Evolutionary conservation across 495 filamentous ascomycete species (phyloP).

Genomic region (Tirmania nivea): DNA sequence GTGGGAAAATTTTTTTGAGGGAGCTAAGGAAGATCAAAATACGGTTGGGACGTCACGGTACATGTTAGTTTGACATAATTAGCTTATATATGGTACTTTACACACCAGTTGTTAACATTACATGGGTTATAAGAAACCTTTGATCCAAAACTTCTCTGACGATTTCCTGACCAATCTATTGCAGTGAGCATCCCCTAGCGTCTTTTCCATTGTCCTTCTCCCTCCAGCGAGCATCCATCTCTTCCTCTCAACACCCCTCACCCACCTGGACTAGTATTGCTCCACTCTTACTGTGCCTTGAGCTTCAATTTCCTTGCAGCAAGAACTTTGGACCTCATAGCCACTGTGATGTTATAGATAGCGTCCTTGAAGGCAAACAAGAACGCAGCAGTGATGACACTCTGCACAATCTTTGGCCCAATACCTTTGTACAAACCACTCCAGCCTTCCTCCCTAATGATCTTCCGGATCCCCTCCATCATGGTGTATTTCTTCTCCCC

Average conservation of each 20-base stretch:
- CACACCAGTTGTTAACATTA: too few relatives aligned
- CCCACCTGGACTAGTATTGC: not conserved
- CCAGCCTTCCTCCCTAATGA: conserved; percentile 74
- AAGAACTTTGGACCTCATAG: conserved; percentile 26
- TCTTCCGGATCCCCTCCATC: conserved; percentile 47
- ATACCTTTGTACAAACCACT: conserved; percentile 90
- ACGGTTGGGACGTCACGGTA: too few relatives aligned
- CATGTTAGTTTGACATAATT: too few relatives aligned
- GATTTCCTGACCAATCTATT: too few relatives aligned
- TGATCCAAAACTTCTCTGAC: too few relatives aligned
- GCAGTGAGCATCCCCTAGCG: not conserved
- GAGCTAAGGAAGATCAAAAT: too few relatives aligned
- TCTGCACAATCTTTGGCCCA: conserved; percentile 86
- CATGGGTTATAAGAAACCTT: too few relatives aligned
- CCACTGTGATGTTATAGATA: conserved; percentile 40
- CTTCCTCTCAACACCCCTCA: not conserved
- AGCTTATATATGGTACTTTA: too few relatives aligned
- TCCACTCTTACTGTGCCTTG: not conserved
- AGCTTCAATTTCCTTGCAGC: conserved; percentile 22
- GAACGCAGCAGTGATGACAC: conserved; percentile 86
- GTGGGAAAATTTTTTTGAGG: too few relatives aligned
- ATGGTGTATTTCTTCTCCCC: conserved; percentile 43
- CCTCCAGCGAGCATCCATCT: not conserved
- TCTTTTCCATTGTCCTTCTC: not conserved
- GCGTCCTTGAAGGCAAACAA: conserved; percentile 97